phyloP scores from a whole-genome alignment of 352 stramenopile species.

The Phytophthora melonis region DNA sequence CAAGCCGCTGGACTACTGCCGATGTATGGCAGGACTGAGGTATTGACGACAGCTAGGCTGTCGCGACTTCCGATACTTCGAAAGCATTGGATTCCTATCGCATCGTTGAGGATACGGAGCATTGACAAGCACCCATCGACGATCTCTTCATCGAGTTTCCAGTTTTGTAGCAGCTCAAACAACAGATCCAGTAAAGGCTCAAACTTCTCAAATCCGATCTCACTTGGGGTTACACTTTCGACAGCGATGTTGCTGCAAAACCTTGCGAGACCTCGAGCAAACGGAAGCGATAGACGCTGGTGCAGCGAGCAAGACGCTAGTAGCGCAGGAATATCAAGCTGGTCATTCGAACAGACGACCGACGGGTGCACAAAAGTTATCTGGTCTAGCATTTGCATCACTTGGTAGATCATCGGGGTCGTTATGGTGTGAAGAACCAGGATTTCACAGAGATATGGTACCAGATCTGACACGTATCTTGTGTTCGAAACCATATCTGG shows the following conservation, averaged over 20 bases:
- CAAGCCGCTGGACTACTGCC: slow-evolving; percentile 18
- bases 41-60: slow-evolving; percentile 24
- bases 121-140: slow-evolving; percentile 24
- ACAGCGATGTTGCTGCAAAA: slow-evolving; percentile 32
- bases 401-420: slow-evolving; percentile 28
- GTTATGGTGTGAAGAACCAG: slow-evolving; percentile 35
- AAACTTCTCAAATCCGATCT: slow-evolving; percentile 3
- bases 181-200: slow-evolving; percentile 22
- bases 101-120: background rate
- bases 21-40: slow-evolving; percentile 12
- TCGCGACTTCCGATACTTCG: slow-evolving; percentile 1
- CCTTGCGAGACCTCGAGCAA: slow-evolving; percentile 18
- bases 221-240: slow-evolving; percentile 1
- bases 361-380: slow-evolving; percentile 39
- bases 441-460: slow-evolving; percentile 33
- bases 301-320: slow-evolving; percentile 38
- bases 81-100: background rate
- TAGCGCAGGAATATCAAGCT: slow-evolving; percentile 25
- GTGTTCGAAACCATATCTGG: slow-evolving; percentile 23
- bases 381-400: slow-evolving; percentile 34
- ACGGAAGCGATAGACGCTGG: slow-evolving; percentile 28
- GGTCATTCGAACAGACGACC: slow-evolving; percentile 14
- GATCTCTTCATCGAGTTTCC: slow-evolving; percentile 33
- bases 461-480: slow-evolving; percentile 22
- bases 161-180: slow-evolving; percentile 29